Conservation (phyloP, 2,329 filamentous ascomycete species). For the Fusarium marasasianum region DNA sequence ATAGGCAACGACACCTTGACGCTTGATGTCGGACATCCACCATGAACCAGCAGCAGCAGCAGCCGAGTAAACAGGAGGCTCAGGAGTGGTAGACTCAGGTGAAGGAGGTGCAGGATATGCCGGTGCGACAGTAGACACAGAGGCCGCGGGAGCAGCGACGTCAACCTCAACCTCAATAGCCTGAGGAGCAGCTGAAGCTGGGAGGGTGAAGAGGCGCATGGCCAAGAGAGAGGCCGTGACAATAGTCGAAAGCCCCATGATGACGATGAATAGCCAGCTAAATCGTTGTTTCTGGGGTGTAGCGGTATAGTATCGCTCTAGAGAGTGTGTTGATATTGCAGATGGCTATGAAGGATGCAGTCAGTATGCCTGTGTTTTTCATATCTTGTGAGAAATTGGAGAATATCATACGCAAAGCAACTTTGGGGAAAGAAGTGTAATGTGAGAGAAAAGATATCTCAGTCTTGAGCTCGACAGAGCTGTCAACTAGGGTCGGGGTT, state of each 20-base stretch:
- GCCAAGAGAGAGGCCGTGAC: slow-evolving; percentile 55
- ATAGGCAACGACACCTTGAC: slow-evolving; percentile 75
- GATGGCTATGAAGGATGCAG: slow-evolving; percentile 15
- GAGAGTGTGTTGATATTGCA: slow-evolving; percentile 24
- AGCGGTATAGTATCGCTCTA: slow-evolving; percentile 17
- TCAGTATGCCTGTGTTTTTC: slow-evolving; percentile 15
- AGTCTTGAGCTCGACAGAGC: slow-evolving; percentile 16
- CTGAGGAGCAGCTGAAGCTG: slow-evolving; percentile 47
- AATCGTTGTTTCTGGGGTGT: slow-evolving; percentile 30
- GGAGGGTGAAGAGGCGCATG: slow-evolving; percentile 52
- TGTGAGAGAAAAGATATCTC: not conserved
- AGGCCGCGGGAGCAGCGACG: slow-evolving; percentile 21
- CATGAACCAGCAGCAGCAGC: slow-evolving; percentile 56
- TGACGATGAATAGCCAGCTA: slow-evolving; percentile 52
- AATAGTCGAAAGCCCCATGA: slow-evolving; percentile 58
- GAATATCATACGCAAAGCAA: not conserved
- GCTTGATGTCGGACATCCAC: slow-evolving; percentile 77
- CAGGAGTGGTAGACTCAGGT: not conserved
- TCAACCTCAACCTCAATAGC: not conserved
- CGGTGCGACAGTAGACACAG: not conserved
- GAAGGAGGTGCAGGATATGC: slow-evolving; percentile 1
- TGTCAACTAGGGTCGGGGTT: not conserved
- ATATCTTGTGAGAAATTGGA: not conserved
- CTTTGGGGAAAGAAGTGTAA: not conserved
- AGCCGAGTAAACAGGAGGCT: slow-evolving; percentile 8